phyloP scores from a whole-genome alignment of 257 asterid genomes.

The Scutellaria barbata region DNA sequence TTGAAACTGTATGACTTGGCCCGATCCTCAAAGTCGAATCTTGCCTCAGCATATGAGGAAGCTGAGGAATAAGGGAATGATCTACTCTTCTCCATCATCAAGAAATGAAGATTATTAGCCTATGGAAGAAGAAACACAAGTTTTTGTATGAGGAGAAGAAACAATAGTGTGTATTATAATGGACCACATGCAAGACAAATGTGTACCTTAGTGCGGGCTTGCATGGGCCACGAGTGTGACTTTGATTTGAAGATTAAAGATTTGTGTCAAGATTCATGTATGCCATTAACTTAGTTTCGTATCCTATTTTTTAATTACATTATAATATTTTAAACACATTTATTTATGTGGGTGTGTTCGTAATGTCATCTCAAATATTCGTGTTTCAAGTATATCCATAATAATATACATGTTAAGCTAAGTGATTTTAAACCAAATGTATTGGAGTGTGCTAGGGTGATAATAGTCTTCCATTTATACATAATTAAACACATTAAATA shows the following conservation, averaged over 20 bases:
- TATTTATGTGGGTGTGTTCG: neutral
- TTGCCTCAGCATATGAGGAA: constrained; percentile 69
- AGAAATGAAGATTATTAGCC: neutral
- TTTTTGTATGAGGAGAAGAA: constrained; percentile 34
- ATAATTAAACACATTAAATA: too few relatives aligned
- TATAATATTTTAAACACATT: neutral
- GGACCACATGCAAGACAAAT: constrained; percentile 55
- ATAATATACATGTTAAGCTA: too few relatives aligned
- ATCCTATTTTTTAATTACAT: neutral
- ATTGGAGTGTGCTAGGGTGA: too few relatives aligned
- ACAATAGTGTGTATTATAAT: constrained; percentile 17
- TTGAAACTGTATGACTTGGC: constrained; percentile 80
- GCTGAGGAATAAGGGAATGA: constrained; percentile 71
- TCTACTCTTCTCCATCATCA: constrained; percentile 71
- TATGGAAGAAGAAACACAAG: constrained; percentile 14
- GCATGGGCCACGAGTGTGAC: constrained; percentile 74
- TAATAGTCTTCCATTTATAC: too few relatives aligned
- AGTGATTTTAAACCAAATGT: too few relatives aligned
- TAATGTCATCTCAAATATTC: too few relatives aligned
- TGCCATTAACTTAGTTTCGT: constrained; percentile 20
- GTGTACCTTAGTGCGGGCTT: constrained; percentile 55
- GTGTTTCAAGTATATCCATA: too few relatives aligned
- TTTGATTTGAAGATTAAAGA: constrained; percentile 43
- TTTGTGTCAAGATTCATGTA: constrained; percentile 39
- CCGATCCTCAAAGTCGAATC: constrained; percentile 73